Evolutionary conservation across 306 rosid genomes (phyloP), one percentile per base, ranked within the genome.

Genomic region (Begonia masoniana): DNA sequence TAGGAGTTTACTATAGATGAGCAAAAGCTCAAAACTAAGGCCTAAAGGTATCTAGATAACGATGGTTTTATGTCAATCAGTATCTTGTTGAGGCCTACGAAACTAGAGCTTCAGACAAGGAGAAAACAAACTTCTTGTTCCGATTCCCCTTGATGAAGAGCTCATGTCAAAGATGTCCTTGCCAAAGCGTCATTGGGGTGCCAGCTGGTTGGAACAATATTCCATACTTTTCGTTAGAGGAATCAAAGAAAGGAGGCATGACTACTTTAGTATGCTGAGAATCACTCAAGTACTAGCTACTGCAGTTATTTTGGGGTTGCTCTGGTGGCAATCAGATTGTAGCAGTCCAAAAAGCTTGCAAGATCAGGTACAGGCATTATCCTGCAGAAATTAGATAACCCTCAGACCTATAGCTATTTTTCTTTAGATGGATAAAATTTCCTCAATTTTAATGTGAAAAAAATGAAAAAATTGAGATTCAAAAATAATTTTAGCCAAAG

Each of bases 221-320:
- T 69, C 79, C 39, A 83, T 91, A 60, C 46, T 91, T 39, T 86
- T 79, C 59, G 51, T 78, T 12, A 73, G 99, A 82, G 99, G 96
- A 77, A 75, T 91, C 56, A 91, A 83, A 62, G 96, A 91, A 69
- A 19, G 96, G 50, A 73, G 81, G 55, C 86, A 91, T 50, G 99
- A 91, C 58, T 91, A 91, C 52, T 91, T 91, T 65, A 83, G 99
- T 75, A 86, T 88, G 94, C 50, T 91, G 74, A 78, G 96, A 78
- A 64, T 83, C 78, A 91, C 99, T 45, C 99, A 91, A 77, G 99
- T 91, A 61, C 76, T 91, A 31, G 81, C 94, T 55, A 91, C 99
- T 10, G 94, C 99, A 57, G 13, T 83, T 57, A 86, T 91, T 66
- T 70, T 91, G 71, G 99, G 99, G 48, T 77, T 91, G 58, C 94